Evolutionary conservation across 345 rosid species (phyloP), one percentile per base, ranked within the genome.

Genomic region (Adansonia digitata): DNA sequence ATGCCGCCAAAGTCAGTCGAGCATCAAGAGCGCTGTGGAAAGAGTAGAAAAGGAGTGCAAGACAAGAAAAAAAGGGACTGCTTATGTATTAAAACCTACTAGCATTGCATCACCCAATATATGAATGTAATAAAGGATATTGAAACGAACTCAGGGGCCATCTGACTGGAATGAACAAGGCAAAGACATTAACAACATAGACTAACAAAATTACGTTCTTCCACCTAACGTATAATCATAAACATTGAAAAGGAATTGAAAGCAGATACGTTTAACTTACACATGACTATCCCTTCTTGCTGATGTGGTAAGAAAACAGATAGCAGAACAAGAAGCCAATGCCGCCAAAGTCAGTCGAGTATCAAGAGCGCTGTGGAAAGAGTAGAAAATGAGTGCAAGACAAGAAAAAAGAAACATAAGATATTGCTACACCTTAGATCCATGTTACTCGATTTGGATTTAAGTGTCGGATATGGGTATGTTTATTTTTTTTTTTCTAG

Each of bases 201-300:
- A 29, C 57, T 69, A 69, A 48, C 26, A 15, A 29, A 62, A 74
- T 34, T 17, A 14, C 40, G 61, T 14, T 57, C 35, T 72, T 27
- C 66, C n/a, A n/a, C n/a, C n/a, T n/a, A n/a, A n/a, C n/a, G n/a
- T n/a, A n/a, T n/a, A n/a, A 43, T 46, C 14, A 26, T 2, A 56
- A 64, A 10, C 2, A 27, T n/a, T n/a, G n/a, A n/a, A n/a, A n/a
- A n/a, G n/a, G 18, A 61, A 49, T 49, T 1, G 8, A 49, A 48
- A 27, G 43, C 8, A 52, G 76, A 1, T 24, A 56, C 15, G 6
- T 27, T 67, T 56, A 76, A 82, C 90, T 84, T 81, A 88, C 92
- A 1, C 34, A 6, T 75, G 71, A 35, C 75, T 49, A 9, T 34
- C 53, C 81, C 80, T 64, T 77, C 2, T 69, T 4, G 57, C 22